These are phyloP conservation scores for Albizia julibrissin DNA, from an alignment of 306 rosid genomes.

Conservation along the genomic window DNA sequence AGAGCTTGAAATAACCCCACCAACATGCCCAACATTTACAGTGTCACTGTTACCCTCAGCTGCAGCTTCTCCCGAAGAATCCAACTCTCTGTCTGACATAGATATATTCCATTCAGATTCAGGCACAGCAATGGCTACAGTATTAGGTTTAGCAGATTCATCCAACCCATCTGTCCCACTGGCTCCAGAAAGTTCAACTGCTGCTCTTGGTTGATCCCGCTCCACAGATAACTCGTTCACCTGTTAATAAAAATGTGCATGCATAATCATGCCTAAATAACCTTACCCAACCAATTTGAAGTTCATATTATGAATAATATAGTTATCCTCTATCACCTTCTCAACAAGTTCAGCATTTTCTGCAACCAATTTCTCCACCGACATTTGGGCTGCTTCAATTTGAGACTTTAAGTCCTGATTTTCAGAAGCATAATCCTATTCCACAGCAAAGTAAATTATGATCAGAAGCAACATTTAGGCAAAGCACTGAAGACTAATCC, in stretches of 20 bases:
- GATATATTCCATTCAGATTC: slow-evolving; percentile 39
- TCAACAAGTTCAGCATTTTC: slow-evolving; percentile 94
- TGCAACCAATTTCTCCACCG: slow-evolving; percentile 67
- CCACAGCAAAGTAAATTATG: slow-evolving; percentile 27
- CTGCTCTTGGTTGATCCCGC: slow-evolving; percentile 46
- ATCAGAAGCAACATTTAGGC: slow-evolving; percentile 27
- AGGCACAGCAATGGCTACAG: slow-evolving; percentile 23
- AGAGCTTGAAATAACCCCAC: slow-evolving; percentile 29
- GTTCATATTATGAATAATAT: slow-evolving; percentile 3
- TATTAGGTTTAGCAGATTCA: slow-evolving; percentile 7
- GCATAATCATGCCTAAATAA: slow-evolving; percentile 24
- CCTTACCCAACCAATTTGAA: slow-evolving; percentile 29
- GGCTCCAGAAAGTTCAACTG: slow-evolving; percentile 37
- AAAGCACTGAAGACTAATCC: slow-evolving; percentile 13
- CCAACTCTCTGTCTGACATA: slow-evolving; percentile 30
- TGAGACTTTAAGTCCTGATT: slow-evolving; percentile 67
- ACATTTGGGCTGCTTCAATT: slow-evolving; percentile 59
- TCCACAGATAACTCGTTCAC: slow-evolving; percentile 59
- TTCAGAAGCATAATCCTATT: slow-evolving; percentile 51
- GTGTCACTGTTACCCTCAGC: slow-evolving; percentile 32
- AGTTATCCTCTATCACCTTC: slow-evolving; percentile 54
- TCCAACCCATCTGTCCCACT: slow-evolving; percentile 23
- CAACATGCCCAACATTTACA: slow-evolving; percentile 30
- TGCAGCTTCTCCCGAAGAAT: slow-evolving; percentile 38
- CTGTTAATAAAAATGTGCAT: slow-evolving; percentile 39